A percentile compares a stretch with the other conserved stretches of the same genome.
Conservation (phyloP, 257 asterid genomes). For the Nicotiana otophora region DNA sequence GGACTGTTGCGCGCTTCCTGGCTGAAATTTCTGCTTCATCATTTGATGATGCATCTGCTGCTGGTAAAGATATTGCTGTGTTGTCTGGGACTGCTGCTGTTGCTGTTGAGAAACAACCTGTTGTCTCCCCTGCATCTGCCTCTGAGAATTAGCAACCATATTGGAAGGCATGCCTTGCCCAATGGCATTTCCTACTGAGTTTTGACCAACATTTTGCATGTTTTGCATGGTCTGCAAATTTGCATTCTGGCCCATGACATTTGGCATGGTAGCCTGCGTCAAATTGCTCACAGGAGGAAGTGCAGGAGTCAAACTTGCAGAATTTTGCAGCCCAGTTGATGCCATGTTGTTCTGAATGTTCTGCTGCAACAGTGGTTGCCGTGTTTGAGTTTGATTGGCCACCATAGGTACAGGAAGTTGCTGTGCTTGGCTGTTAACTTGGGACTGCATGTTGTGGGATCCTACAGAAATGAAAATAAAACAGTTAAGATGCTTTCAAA, state of each 20-base stretch:
- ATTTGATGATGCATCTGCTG: slow-evolving; percentile 74
- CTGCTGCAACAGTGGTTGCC: slow-evolving; percentile 72
- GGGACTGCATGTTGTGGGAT: slow-evolving; percentile 70
- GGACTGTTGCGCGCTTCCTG: slow-evolving; percentile 58
- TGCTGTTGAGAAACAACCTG: slow-evolving; percentile 60
- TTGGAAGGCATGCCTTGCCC: slow-evolving; percentile 75
- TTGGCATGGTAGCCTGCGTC: slow-evolving; percentile 58
- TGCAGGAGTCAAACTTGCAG: slow-evolving; percentile 59
- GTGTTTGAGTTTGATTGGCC: slow-evolving; percentile 66
- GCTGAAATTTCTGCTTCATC: slow-evolving; percentile 71
- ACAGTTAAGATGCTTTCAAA: background rate
- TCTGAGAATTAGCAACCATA: slow-evolving; percentile 68
- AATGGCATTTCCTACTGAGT: slow-evolving; percentile 54
- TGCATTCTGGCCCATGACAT: slow-evolving; percentile 63
- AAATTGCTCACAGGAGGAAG: slow-evolving; percentile 55
- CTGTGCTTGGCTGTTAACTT: slow-evolving; percentile 72
- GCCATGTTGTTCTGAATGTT: slow-evolving; percentile 58
- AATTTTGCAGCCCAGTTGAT: slow-evolving; percentile 58
- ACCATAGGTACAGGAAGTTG: slow-evolving; percentile 52
- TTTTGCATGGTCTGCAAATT: slow-evolving; percentile 63
- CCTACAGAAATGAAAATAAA: slow-evolving; percentile 32
- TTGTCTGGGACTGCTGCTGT: slow-evolving; percentile 68
- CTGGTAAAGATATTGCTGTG: slow-evolving; percentile 66
- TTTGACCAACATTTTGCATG: slow-evolving; percentile 53
- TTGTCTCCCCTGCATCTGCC: slow-evolving; percentile 74